phyloP scores from a whole-genome alignment of 345 rosid species.

The Trapa bicornis region DNA sequence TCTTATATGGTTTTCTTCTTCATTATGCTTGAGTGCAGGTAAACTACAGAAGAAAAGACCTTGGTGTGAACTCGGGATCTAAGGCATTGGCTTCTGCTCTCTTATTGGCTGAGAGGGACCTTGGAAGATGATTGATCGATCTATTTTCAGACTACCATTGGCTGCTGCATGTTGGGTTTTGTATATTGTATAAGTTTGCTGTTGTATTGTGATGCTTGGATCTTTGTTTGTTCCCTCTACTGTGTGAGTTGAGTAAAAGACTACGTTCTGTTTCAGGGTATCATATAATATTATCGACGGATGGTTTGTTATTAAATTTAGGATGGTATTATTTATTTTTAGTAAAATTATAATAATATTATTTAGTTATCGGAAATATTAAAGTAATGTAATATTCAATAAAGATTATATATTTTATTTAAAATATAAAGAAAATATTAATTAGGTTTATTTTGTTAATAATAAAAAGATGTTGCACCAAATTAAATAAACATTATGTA shows the following conservation, averaged over 20 bases:
- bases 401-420: too few species aligned
- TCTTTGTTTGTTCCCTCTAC: background rate
- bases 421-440: too few species aligned
- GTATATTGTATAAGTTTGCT: slow-evolving; percentile 4
- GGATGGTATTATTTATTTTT: too few species aligned
- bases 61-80: background rate
- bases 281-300: background rate
- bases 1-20: background rate
- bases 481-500: too few species aligned
- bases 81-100: background rate
- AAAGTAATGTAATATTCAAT: too few species aligned
- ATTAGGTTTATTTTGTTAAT: too few species aligned
- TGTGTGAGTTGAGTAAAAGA: background rate
- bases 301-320: too few species aligned
- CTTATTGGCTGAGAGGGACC: background rate
- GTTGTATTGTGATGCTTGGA: background rate
- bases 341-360: too few species aligned
- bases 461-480: too few species aligned
- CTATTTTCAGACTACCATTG: background rate
- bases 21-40: too few species aligned
- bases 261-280: background rate
- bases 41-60: background rate
- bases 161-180: background rate
- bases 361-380: too few species aligned
- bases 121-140: background rate